Base-by-base conservation (phyloP, 768 basidiomycete species). In the Termitomyces sp. region DNA sequence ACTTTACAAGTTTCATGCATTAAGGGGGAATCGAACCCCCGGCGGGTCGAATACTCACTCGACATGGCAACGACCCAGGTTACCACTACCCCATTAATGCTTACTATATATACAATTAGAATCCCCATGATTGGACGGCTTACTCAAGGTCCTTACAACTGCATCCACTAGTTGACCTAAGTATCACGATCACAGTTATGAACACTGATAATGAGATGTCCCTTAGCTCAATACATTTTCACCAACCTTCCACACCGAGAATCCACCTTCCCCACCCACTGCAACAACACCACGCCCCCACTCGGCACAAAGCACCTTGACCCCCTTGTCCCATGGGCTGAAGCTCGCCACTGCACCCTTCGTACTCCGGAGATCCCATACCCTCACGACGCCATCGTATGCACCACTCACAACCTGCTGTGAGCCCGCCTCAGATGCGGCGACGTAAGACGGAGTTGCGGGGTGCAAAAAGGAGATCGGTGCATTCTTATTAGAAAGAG, bases 21-120 rank as follows among this genome's bases (percentile, higher is more conserved):
- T 85, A 86, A 86, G 84, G 59, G 86, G 85, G 86, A 87, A 88
- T 88, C 83, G 85, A 88, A 88, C 86, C 84, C 85, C 84, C 86
- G 86, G 86, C 86, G 86, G 86, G 84, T 87, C 86, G 84, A 83
- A 2, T 5, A 35, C 1, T 0, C 12, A 7, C 35, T 5, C 5
- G 5, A 7, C 6, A 37, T 16, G 35, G 35, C 16, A 37, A 37
- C 16, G 35, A 16, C 16, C 16, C 16, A 17, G 35, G 35, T 37
- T 17, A 16, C 16, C 35, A 37, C 35, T 37, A 37, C 35, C 35
- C 35, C 16, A 37, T 37, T 17, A 37, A 37, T 37, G 35, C 32
- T 11, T 10, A 1, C 28, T 6, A 8, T 8, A 28, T 28, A 8
- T 28, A 28, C 8, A n/a, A n/a, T 28, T 2, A 28, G 28, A 28